Base-by-base conservation (phyloP, 2,329 filamentous ascomycete genomes). In the Sporothrix brunneoviolacea region DNA sequence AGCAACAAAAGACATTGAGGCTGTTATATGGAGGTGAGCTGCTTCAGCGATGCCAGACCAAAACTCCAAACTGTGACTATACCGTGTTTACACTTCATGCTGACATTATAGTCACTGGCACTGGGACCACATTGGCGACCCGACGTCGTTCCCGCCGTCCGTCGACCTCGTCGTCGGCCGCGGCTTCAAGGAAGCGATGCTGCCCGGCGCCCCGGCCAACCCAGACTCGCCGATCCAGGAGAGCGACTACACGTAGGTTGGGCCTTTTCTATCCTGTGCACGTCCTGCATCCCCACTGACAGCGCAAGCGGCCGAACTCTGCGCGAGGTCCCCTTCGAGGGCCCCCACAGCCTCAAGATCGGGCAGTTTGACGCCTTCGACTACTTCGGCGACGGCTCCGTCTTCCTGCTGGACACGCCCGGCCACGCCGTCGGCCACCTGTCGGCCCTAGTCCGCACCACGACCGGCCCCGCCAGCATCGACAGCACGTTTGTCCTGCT, bases 371-470 rank as follows among this genome's bases (percentile, higher is more conserved):
- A 46, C 8, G 59, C 59, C 3, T 36, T 53, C 30, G 58, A 61
- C 42, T 61, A 55, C 51, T 61, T 61, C 32, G 55, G 55, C 30
- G 59, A 61, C 27, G 58, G 59, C 10, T 57, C 55, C 9, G 57
- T 59, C 48, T 61, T 54, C 33, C 50, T 61, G 12, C 52, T 61
- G 22, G 55, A 60, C 35, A 50, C 58, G 2, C 58, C 59, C 0
- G 59, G 58, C 40, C 59, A 61, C 32, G 55, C 54, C 7, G 21
- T 53, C 6, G 59, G 54, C 12, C 59, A 60, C 38, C 38, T 61
- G 4, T 51, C 30, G 18, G 59, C 46, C 3, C 55, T 61, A 1
- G 59, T 55, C 8, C 54, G 59, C 7, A 58, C 55, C 15, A 56
- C 57, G 4, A 43, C 43, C 12, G 50, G 28, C n/a, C 10, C n/a